phyloP scores from a whole-genome alignment of 768 basidiomycete genomes.

The Candolleomyces aberdarensis region DNA sequence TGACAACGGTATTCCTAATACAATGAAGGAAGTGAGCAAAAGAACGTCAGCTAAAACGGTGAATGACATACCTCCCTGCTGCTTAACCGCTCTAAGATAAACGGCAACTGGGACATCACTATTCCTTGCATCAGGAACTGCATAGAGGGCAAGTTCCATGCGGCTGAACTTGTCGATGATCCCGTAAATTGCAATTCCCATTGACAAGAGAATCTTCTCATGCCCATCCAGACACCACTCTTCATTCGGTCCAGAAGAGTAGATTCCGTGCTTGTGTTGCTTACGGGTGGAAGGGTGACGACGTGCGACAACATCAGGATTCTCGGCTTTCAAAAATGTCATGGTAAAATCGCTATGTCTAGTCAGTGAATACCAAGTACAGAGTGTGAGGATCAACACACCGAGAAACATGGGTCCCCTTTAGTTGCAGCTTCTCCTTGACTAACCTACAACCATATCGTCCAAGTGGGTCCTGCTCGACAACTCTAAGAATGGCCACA shows the following conservation, averaged over 20 bases:
- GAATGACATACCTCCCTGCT: slow-evolving; percentile 14
- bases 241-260: slow-evolving; percentile 25
- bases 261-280: slow-evolving; percentile 18
- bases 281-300: slow-evolving; percentile 18
- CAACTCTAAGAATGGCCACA: slow-evolving; percentile 6
- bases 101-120: slow-evolving; percentile 14
- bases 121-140: slow-evolving; percentile 18
- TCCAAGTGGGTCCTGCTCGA: slow-evolving; percentile 14
- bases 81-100: slow-evolving; percentile 13
- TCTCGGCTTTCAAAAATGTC: slow-evolving; percentile 2
- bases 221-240: slow-evolving; percentile 28
- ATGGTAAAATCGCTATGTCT: slow-evolving; percentile 11
- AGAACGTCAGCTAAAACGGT: neutral
- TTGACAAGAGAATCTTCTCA: slow-evolving; percentile 21
- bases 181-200: slow-evolving; percentile 25
- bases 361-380: neutral
- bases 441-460: slow-evolving; percentile 8
- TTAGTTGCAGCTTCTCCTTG: slow-evolving; percentile 12
- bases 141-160: slow-evolving; percentile 17
- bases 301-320: slow-evolving; percentile 7
- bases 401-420: slow-evolving; percentile 14
- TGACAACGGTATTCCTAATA: slow-evolving; percentile 20
- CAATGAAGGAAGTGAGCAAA: neutral
- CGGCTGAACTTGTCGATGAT: slow-evolving; percentile 21
- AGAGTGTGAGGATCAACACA: neutral